These are phyloP conservation scores for Pseudogymnoascus verrucosus DNA, from an alignment of 2,329 filamentous ascomycete genomes.

Conservation along the genomic window DNA sequence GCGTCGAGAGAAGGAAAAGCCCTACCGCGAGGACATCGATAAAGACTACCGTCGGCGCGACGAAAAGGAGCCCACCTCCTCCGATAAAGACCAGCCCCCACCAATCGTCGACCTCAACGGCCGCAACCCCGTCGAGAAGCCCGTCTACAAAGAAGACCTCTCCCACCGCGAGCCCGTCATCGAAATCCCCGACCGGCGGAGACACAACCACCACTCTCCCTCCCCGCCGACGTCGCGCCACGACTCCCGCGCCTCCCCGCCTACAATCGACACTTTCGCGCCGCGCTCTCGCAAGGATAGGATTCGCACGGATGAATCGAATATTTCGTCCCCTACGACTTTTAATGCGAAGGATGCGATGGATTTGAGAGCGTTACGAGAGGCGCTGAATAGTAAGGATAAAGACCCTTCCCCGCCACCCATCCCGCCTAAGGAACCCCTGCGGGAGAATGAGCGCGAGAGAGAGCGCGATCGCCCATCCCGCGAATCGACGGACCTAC, in stretches of 20 bases:
- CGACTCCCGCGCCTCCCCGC: slow-evolving; percentile 18
- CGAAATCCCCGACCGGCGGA: slow-evolving; percentile 14
- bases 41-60: slow-evolving; percentile 4
- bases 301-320: background rate
- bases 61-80: background rate
- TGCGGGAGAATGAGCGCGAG: background rate
- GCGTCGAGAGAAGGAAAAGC: slow-evolving; percentile 1
- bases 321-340: slow-evolving; percentile 13
- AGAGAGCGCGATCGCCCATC: background rate
- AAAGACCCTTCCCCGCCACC: background rate
- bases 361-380: slow-evolving; percentile 27
- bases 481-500: too few species aligned
- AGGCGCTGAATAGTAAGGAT: slow-evolving; percentile 23
- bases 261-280: background rate
- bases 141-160: slow-evolving; percentile 26
- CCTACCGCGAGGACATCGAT: slow-evolving; percentile 8
- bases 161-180: slow-evolving; percentile 13
- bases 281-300: slow-evolving; percentile 8
- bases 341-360: slow-evolving; percentile 29
- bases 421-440: slow-evolving; percentile 14
- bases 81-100: slow-evolving; percentile 10
- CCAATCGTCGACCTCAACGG: slow-evolving; percentile 23
- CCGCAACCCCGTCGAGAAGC: slow-evolving; percentile 41
- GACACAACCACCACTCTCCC: slow-evolving; percentile 9
- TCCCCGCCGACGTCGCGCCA: slow-evolving; percentile 15